Base-by-base conservation (phyloP, 352 stramenopile species). In the Phytophthora idaei region DNA sequence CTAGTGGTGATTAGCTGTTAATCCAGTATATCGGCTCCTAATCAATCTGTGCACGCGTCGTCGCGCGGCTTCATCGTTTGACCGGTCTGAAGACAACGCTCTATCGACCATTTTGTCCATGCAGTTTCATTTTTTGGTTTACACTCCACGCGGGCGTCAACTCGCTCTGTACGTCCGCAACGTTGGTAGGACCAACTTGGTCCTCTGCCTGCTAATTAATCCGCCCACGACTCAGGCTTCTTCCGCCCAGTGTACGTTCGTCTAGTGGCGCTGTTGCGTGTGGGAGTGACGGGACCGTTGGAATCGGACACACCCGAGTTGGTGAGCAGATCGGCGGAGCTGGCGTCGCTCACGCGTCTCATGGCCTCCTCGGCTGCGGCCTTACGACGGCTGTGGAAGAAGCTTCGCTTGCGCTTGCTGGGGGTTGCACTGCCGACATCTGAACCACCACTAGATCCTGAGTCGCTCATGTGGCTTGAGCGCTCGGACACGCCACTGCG, bases 221-320 rank as follows among this genome's bases (percentile, higher is more conserved):
- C 81, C 28, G 69, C 81, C 85, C 85, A 93, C n/a, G 78, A 82
- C 61, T 71, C 58, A 11, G 85, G 85, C 75, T 93, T 93, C 81
- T 93, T 93, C 41, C 81, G 79, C n/a, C 85, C 85, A 5, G 67
- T 87, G 55, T 85, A 93, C 65, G 78, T 89, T 66, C 85, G 80
- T 78, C 81, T 71, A 44, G 71, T 76, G 59, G 49, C 52, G 59
- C 57, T 65, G 17, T 60, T 72, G 39, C 68, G 57, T 8, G 36
- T 56, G 4, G 60, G 25, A 29, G 57, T 63, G 47, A 50, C 36
- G 25, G 44, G 25, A 28, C 51, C 41, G n/a, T 58, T 70, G 9
- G 55, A 4, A 15, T 81, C 81, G 2, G 77, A 85, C 47, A 74
- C 57, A 46, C 57, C 72, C 29, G 78, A 76, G 34, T 62, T 68